These are phyloP conservation scores for Pseudogymnoascus verrucosus DNA, from an alignment of 2,329 filamentous ascomycete species.

Conservation along the genomic window DNA sequence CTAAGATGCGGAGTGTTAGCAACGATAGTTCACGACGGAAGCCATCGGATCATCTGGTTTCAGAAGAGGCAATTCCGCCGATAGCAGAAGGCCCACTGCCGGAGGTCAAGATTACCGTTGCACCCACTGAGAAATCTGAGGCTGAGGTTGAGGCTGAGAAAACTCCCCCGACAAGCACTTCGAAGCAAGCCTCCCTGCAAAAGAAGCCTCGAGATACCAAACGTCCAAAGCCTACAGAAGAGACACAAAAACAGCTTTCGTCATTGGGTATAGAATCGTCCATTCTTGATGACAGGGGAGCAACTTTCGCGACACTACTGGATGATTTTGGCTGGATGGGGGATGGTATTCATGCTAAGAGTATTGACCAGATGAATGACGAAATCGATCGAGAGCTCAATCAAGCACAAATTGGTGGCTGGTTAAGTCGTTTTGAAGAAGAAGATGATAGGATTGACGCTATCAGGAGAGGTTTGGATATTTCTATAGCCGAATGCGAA, in stretches of 20 bases:
- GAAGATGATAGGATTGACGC: slow-evolving; percentile 85
- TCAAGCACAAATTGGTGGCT: slow-evolving; percentile 84
- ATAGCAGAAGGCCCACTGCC: slow-evolving; percentile 36
- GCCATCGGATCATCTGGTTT: slow-evolving; percentile 21
- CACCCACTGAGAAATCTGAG: slow-evolving; percentile 31
- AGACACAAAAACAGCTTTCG: slow-evolving; percentile 27
- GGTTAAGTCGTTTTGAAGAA: slow-evolving; percentile 75
- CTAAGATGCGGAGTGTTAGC: slow-evolving; percentile 34
- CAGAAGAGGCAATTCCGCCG: slow-evolving; percentile 19
- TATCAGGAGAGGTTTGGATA: slow-evolving; percentile 78
- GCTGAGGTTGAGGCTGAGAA: not conserved
- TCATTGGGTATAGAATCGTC: slow-evolving; percentile 65
- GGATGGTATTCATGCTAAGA: slow-evolving; percentile 64
- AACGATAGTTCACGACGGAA: slow-evolving; percentile 31
- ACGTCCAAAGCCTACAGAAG: slow-evolving; percentile 25
- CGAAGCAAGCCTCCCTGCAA: slow-evolving; percentile 23
- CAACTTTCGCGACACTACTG: slow-evolving; percentile 74
- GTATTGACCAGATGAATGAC: slow-evolving; percentile 70
- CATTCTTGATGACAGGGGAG: slow-evolving; percentile 66
- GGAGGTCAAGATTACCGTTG: slow-evolving; percentile 49
- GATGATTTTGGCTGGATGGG: slow-evolving; percentile 87
- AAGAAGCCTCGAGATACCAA: slow-evolving; percentile 15
- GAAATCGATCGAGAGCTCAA: slow-evolving; percentile 84
- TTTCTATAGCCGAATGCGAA: slow-evolving; percentile 89
- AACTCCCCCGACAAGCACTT: slow-evolving; percentile 30